phyloP scores from a whole-genome alignment of 805 yeast species.

The Tetrapisispora phaffii region DNA sequence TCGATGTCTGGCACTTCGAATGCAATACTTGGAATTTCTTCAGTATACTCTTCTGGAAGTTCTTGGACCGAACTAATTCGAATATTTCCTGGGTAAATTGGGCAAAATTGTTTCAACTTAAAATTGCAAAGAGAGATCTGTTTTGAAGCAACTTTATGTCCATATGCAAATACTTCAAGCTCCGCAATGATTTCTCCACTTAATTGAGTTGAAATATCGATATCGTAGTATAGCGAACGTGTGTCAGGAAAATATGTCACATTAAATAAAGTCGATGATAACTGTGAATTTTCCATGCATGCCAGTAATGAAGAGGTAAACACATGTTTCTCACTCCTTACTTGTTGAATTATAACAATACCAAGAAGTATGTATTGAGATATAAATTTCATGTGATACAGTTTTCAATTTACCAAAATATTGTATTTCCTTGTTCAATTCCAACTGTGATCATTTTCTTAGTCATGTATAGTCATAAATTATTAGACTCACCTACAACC shows the following conservation, averaged over 20 bases:
- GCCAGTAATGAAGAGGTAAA: constrained; percentile 57
- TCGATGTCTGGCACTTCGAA: constrained; percentile 81
- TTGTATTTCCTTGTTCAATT: too few relatives aligned
- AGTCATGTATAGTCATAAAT: too few relatives aligned
- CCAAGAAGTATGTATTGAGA: background rate
- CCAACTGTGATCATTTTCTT: too few relatives aligned
- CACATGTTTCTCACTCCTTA: background rate
- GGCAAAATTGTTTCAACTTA: constrained; percentile 83
- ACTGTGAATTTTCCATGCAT: constrained; percentile 68
- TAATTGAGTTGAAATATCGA: constrained; percentile 61
- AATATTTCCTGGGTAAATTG: constrained; percentile 71
- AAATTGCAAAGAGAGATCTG: constrained; percentile 51
- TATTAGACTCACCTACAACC: too few relatives aligned
- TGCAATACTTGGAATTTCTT: constrained; percentile 72
- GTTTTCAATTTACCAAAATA: background rate
- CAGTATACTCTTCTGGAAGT: constrained; percentile 39
- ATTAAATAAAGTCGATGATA: constrained; percentile 64
- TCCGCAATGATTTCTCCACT: constrained; percentile 58
- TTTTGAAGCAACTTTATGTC: constrained; percentile 56
- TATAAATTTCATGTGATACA: background rate
- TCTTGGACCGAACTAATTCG: constrained; percentile 65
- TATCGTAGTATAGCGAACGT: constrained; percentile 53
- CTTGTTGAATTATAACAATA: background rate
- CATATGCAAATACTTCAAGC: constrained; percentile 75
- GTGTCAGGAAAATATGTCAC: constrained; percentile 69